These are phyloP conservation scores for Marsdenia floribunda DNA, from an alignment of 257 asterid genomes.

Conservation along the genomic window DNA sequence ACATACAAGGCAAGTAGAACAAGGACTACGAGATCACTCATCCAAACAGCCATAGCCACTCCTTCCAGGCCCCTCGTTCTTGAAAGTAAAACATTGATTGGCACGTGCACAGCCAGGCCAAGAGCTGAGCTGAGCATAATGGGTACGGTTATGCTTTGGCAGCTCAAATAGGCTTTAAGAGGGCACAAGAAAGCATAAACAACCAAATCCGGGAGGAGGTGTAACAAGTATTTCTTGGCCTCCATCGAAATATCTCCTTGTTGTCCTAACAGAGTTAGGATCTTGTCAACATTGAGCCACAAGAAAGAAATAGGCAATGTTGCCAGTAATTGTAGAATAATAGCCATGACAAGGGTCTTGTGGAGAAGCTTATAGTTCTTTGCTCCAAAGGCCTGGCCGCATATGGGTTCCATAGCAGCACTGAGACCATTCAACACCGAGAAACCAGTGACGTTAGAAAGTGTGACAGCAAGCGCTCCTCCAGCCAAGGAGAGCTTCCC, in stretches of 20 bases:
- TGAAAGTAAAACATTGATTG: constrained; percentile 43
- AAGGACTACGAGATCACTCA: constrained; percentile 44
- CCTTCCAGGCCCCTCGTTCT: constrained; percentile 57
- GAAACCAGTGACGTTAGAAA: constrained; percentile 72
- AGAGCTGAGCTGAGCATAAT: constrained; percentile 65
- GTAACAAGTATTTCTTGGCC: constrained; percentile 46
- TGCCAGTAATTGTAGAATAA: constrained; percentile 31
- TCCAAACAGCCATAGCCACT: constrained; percentile 80
- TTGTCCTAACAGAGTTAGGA: constrained; percentile 62
- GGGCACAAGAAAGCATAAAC: constrained; percentile 64
- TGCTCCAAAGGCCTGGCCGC: constrained; percentile 92
- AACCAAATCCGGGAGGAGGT: constrained; percentile 65
- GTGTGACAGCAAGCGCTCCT: constrained; percentile 67
- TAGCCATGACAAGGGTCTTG: constrained; percentile 61
- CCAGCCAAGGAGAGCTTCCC: constrained; percentile 73
- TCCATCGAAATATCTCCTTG: constrained; percentile 47
- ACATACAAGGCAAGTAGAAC: constrained; percentile 39
- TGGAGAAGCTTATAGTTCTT: constrained; percentile 68
- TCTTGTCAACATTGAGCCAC: constrained; percentile 67
- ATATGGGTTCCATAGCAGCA: constrained; percentile 80
- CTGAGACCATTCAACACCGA: constrained; percentile 70
- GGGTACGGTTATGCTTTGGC: constrained; percentile 57
- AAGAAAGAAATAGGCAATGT: constrained; percentile 56
- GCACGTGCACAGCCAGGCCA: constrained; percentile 58
- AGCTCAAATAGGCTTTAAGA: constrained; percentile 58